Evolutionary conservation across 306 rosid species (phyloP).

Genomic region (Medicago truncatula): MtrunA17r5.0-ANR NC_053046.1:13297001-13297500

Average conservation of each 20-base stretch:
- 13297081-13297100: neutral
- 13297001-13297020: conserved; percentile 55
- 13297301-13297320: conserved; percentile 49
- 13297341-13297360: conserved; percentile 49
- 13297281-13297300: conserved; percentile 49
- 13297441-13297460: too few species aligned
- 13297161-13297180: too few species aligned
- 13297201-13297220: conserved; percentile 46
- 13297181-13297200: neutral
- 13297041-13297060: conserved; percentile 28
- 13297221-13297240: conserved; percentile 38
- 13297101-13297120: neutral
- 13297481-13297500: too few species aligned
- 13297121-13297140: too few species aligned
- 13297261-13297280: conserved; percentile 56
- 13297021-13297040: conserved; percentile 51
- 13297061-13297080: conserved; percentile 38
- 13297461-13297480: too few species aligned
- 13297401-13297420: conserved; percentile 18
- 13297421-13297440: too few species aligned
- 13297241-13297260: conserved; percentile 56
- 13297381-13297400: conserved; percentile 39
- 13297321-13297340: conserved; percentile 56
- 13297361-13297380: conserved; percentile 47
- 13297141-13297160: too few species aligned